Evolutionary conservation across 1,284 basidiomycete species (phyloP).

Genomic region (Ustilago sp.): DNA sequence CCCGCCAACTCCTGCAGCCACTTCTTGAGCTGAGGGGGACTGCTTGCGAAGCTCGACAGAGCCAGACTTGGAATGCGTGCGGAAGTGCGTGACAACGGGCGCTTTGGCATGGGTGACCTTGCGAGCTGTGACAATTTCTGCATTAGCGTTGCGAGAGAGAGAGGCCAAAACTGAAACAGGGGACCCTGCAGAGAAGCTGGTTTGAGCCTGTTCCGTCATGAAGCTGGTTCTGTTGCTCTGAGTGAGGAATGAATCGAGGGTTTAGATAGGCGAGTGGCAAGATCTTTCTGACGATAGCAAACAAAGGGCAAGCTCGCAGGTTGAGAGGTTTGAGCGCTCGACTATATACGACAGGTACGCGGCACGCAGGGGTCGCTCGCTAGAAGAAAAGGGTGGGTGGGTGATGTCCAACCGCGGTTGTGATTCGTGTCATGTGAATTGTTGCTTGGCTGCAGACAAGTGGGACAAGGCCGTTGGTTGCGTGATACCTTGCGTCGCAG

Average conservation of each 20-base stretch:
- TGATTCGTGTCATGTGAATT: not conserved
- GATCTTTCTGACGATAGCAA: not conserved
- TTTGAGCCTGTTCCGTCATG: not conserved
- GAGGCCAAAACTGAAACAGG: slow-evolving; percentile 1
- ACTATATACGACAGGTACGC: not conserved
- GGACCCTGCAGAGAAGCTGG: not conserved
- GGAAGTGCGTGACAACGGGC: slow-evolving; percentile 23
- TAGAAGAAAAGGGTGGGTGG: not conserved
- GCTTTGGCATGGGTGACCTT: slow-evolving; percentile 20
- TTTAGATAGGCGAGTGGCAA: not conserved
- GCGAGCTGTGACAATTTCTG: slow-evolving; percentile 23
- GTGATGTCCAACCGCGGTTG: not conserved
- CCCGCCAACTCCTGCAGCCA: not conserved
- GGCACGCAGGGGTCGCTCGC: not conserved
- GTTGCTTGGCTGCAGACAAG: not conserved
- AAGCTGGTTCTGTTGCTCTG: not conserved
- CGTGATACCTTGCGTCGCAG: not conserved
- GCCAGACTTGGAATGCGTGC: slow-evolving; percentile 17
- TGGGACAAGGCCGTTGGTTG: not conserved
- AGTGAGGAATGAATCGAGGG: not conserved
- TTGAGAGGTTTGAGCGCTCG: not conserved
- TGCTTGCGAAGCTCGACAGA: slow-evolving; percentile 12
- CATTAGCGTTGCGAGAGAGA: slow-evolving; percentile 5
- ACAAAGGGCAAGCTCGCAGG: not conserved
- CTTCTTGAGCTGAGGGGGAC: not conserved